A percentile compares a stretch with the other conserved stretches of the same genome.
These are phyloP conservation scores for Chlamydomonas asymmetrica DNA, from an alignment of 139 green algal genomes.

Conservation along the genomic window DNA sequence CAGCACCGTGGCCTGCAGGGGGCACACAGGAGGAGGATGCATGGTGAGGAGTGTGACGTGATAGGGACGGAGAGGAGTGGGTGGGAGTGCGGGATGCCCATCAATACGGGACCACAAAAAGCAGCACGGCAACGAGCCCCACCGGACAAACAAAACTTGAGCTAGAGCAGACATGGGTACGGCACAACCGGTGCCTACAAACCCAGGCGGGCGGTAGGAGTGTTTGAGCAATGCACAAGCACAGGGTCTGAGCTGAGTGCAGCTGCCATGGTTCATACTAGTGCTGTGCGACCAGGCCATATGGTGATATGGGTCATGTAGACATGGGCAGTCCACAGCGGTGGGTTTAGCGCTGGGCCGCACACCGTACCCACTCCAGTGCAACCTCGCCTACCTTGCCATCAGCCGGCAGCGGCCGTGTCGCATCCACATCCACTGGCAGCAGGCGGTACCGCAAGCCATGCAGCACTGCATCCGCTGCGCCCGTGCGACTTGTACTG, in stretches of 20 bases:
- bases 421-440: slow-evolving; percentile 12
- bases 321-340: no score
- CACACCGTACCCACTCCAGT: neutral
- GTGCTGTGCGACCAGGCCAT: no score
- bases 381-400: slow-evolving; percentile 19
- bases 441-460: slow-evolving; percentile 35
- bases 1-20: slow-evolving; percentile 10
- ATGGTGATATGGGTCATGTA: no score
- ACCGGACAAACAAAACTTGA: no score
- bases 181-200: neutral
- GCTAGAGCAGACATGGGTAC: neutral
- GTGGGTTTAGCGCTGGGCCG: no score
- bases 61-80: no score
- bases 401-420: slow-evolving; percentile 15
- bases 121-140: no score
- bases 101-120: no score
- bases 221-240: neutral
- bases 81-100: no score
- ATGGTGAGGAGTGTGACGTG: no score
- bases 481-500: slow-evolving; percentile 10
- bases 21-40: neutral
- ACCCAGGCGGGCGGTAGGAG: neutral
- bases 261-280: no score
- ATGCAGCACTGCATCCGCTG: neutral
- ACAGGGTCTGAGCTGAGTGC: no score